Conservation (phyloP, 768 basidiomycete genomes). For the Inosperma sp. region DNA sequence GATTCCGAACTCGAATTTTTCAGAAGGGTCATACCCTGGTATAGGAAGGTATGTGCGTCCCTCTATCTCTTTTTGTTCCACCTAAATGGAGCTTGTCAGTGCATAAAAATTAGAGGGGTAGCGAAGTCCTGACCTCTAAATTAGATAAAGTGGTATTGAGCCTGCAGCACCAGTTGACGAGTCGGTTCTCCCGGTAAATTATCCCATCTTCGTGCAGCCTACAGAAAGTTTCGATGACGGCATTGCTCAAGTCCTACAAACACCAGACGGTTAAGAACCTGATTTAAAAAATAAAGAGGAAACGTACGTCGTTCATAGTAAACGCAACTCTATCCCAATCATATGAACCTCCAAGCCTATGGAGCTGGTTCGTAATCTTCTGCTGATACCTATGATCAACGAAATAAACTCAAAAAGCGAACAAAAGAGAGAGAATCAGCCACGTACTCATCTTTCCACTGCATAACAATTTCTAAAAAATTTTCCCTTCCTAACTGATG, state of each 20-base stretch:
- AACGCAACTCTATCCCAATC: constrained; percentile 95
- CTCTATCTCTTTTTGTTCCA: constrained; percentile 85
- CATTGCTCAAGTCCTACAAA: constrained; percentile 65
- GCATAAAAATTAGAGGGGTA: neutral
- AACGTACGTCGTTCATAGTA: constrained; percentile 83
- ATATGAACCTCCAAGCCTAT: constrained; percentile 85
- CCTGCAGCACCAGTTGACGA: constrained; percentile 97
- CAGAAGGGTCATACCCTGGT: constrained; percentile 93
- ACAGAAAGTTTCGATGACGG: constrained; percentile 90
- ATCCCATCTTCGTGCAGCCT: constrained; percentile 86
- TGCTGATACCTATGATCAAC: constrained; percentile 66
- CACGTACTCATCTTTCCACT: constrained; percentile 95
- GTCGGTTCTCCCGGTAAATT: constrained; percentile 90
- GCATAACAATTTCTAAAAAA: constrained; percentile 87
- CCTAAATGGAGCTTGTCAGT: constrained; percentile 38
- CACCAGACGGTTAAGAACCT: neutral
- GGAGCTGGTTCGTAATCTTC: constrained; percentile 87
- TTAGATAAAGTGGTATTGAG: constrained; percentile 98
- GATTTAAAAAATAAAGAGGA: neutral
- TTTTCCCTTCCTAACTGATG: constrained; percentile 94
- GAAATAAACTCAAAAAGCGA: neutral
- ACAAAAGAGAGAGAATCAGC: constrained; percentile 9
- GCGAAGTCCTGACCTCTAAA: constrained; percentile 60
- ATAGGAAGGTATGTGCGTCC: constrained; percentile 85
- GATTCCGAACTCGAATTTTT: constrained; percentile 95